These are phyloP conservation scores for Purpureocillium takamizusanense DNA, from an alignment of 2,329 filamentous ascomycete species.

Conservation along the genomic window DNA sequence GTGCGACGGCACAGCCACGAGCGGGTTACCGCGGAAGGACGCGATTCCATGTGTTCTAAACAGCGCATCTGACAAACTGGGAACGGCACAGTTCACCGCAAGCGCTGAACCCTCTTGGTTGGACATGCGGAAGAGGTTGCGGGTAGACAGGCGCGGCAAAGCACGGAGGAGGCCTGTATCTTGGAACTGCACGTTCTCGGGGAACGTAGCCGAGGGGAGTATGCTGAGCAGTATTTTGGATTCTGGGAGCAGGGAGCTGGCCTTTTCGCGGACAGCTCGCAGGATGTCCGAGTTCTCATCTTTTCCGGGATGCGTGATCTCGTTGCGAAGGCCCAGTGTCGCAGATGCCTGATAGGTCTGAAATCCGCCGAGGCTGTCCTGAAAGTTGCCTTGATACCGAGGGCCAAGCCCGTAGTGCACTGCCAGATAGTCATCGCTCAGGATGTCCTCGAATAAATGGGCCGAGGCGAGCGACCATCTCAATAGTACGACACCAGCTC, in stretches of 20 bases:
- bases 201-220: slow-evolving; percentile 69
- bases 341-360: slow-evolving; percentile 95
- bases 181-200: slow-evolving; percentile 70
- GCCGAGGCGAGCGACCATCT: slow-evolving; percentile 86
- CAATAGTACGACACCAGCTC: slow-evolving; percentile 63
- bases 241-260: slow-evolving; percentile 73
- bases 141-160: slow-evolving; percentile 63
- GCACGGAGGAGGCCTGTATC: slow-evolving; percentile 69
- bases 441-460: slow-evolving; percentile 75
- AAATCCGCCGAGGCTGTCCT: slow-evolving; percentile 91
- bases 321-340: slow-evolving; percentile 81
- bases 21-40: slow-evolving; percentile 72
- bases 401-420: slow-evolving; percentile 87
- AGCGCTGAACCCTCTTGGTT: slow-evolving; percentile 56
- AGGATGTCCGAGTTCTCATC: slow-evolving; percentile 90
- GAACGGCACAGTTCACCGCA: slow-evolving; percentile 80
- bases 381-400: slow-evolving; percentile 90
- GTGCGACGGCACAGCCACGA: slow-evolving; percentile 71
- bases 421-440: slow-evolving; percentile 86
- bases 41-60: slow-evolving; percentile 72
- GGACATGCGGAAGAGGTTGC: slow-evolving; percentile 38
- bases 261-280: slow-evolving; percentile 76
- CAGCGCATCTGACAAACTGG: slow-evolving; percentile 83
- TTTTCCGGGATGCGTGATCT: slow-evolving; percentile 79
- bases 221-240: slow-evolving; percentile 74